Percentiles rank a stretch among this genome's conserved stretches.
Conservation (phyloP, 805 yeast species). For the Myxozyma neglecta region DNA sequence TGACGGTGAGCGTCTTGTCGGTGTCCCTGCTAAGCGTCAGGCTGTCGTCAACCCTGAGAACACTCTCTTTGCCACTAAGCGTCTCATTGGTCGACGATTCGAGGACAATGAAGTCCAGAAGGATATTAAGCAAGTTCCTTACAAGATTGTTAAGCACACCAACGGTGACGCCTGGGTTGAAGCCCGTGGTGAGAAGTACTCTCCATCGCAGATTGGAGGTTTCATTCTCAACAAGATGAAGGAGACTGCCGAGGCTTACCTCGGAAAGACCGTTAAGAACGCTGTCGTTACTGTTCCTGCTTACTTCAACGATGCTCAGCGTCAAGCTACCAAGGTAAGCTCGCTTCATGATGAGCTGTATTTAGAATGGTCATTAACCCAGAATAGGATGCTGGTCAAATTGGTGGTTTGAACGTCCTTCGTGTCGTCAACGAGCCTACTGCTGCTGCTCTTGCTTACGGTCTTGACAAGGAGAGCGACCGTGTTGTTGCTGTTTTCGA, state of each 20-base stretch:
- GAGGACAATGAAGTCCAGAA: conserved; percentile 87
- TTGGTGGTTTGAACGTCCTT: conserved; percentile 87
- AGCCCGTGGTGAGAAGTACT: conserved; percentile 82
- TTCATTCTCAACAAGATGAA: conserved; percentile 93
- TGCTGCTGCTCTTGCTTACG: conserved; percentile 93
- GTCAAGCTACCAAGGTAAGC: conserved; percentile 78
- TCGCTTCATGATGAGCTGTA: not conserved
- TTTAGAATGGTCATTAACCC: too few relatives aligned
- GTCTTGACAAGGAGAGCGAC: conserved; percentile 74
- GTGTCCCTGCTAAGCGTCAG: conserved; percentile 94
- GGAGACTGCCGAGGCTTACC: conserved; percentile 93
- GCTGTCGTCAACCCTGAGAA: conserved; percentile 92
- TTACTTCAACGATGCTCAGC: conserved; percentile 85
- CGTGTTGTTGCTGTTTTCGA: conserved; percentile 94
- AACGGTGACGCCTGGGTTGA: conserved; percentile 97
- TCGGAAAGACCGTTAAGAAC: conserved; percentile 82
- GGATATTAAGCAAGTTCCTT: conserved; percentile 84
- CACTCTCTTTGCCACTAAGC: conserved; percentile 91
- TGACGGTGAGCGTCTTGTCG: conserved; percentile 88
- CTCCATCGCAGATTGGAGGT: conserved; percentile 96
- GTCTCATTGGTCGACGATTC: conserved; percentile 91
- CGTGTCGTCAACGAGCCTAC: conserved; percentile 91
- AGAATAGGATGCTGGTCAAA: conserved; percentile 81
- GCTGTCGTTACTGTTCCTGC: conserved; percentile 93
- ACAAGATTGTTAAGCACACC: conserved; percentile 82